Conservation (phyloP, 148 eudicot species). For the Cornus florida region DNA sequence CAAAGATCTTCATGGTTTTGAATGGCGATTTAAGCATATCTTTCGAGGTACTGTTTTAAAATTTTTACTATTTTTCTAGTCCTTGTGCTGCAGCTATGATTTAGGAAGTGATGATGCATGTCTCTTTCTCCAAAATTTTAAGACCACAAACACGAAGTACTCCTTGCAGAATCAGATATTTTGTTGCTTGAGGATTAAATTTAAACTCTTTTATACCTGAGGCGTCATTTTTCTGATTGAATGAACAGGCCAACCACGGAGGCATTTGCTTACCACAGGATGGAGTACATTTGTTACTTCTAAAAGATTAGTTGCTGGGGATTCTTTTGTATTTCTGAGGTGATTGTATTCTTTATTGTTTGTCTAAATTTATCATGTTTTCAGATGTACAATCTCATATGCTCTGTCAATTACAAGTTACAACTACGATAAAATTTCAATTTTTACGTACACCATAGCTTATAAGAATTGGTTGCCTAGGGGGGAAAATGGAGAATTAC, state of each 20-base stretch:
- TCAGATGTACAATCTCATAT: not conserved
- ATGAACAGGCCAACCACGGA: conserved; percentile 80
- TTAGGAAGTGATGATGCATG: not conserved
- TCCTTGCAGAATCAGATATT: not conserved
- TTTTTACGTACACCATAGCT: not conserved
- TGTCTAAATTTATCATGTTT: not conserved
- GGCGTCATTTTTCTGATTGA: not conserved
- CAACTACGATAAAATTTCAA: not conserved
- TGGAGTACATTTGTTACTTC: conserved; percentile 98
- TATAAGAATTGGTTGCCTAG: conserved; percentile 25
- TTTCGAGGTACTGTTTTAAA: conserved; percentile 67
- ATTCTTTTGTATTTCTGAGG: conserved; percentile 94
- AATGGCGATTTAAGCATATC: conserved; percentile 93
- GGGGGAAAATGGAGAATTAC: conserved; percentile 74
- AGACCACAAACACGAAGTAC: not conserved
- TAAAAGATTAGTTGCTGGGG: conserved; percentile 92
- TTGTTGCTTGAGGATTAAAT: not conserved
- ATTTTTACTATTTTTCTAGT: not conserved
- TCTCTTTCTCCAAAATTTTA: not conserved
- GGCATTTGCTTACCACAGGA: conserved; percentile 97
- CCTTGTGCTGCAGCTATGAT: not conserved
- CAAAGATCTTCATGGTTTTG: conserved; percentile 82
- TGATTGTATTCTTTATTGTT: conserved; percentile 15
- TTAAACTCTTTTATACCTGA: not conserved
- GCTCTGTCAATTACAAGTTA: not conserved